Conservation (phyloP, 768 basidiomycete genomes). For the Tricholomella constricta region DNA sequence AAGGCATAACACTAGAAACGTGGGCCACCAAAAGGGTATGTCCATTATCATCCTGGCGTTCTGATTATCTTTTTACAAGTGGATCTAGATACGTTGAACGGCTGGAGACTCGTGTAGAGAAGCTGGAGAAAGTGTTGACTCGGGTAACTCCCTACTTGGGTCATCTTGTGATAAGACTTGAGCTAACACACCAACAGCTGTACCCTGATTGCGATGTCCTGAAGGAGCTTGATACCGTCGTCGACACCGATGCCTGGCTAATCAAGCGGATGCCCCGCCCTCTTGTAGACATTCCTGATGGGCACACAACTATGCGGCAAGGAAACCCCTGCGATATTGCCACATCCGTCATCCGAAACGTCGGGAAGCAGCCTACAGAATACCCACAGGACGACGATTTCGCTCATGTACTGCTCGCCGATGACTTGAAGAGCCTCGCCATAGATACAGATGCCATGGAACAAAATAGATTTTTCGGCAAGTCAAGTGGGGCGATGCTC, state of each 20-base stretch:
- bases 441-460: slow-evolving; percentile 32
- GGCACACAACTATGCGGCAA: neutral
- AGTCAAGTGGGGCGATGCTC: slow-evolving; percentile 57
- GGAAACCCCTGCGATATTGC: slow-evolving; percentile 27
- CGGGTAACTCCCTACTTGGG: slow-evolving; percentile 25
- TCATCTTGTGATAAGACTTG: neutral
- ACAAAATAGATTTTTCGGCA: slow-evolving; percentile 53
- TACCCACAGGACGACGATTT: slow-evolving; percentile 38
- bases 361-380: slow-evolving; percentile 18
- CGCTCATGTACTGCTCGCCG: slow-evolving; percentile 24
- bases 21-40: slow-evolving; percentile 64
- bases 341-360: slow-evolving; percentile 36
- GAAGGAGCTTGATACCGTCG: slow-evolving; percentile 48
- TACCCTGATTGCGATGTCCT: slow-evolving; percentile 66
- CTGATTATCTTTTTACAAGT: neutral
- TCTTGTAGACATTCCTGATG: neutral
- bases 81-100: slow-evolving; percentile 54
- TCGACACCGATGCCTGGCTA: slow-evolving; percentile 17
- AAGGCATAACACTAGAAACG: slow-evolving; percentile 40
- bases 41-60: neutral
- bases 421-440: neutral
- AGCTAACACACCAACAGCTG: slow-evolving; percentile 40
- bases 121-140: slow-evolving; percentile 60
- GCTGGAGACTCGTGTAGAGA: slow-evolving; percentile 59
- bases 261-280: neutral